Percentiles rank a stretch among this genome's conserved stretches.
Conservation (phyloP, 306 rosid genomes). For the Casuarina glauca region DNA sequence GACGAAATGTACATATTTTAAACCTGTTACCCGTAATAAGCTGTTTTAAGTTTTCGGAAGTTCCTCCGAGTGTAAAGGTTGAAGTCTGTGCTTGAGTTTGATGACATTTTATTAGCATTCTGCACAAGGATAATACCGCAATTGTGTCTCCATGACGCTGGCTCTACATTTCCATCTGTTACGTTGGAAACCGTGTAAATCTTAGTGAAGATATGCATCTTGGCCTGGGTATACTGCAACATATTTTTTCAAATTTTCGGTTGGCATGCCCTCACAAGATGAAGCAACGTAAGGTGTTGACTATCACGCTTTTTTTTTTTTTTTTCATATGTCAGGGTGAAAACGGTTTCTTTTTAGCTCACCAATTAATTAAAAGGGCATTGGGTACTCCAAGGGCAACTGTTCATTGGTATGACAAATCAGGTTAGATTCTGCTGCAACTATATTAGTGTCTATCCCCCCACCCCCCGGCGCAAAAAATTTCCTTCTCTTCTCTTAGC, state of each 20-base stretch:
- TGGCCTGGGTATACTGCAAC: background rate
- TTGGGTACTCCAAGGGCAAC: slow-evolving; percentile 63
- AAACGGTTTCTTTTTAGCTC: slow-evolving; percentile 67
- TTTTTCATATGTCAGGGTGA: slow-evolving; percentile 57
- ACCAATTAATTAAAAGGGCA: slow-evolving; percentile 66
- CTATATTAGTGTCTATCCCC: too few relatives aligned
- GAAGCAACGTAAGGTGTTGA: background rate
- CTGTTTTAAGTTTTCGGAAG: background rate
- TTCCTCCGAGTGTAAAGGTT: background rate
- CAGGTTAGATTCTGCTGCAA: slow-evolving; percentile 54
- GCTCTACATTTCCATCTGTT: background rate
- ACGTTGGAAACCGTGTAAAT: background rate
- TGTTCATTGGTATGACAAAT: slow-evolving; percentile 95
- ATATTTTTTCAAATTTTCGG: background rate
- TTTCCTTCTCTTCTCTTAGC: background rate
- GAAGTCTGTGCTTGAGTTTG: background rate
- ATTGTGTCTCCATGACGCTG: background rate
- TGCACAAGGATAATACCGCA: background rate
- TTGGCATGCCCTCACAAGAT: background rate
- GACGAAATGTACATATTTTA: background rate
- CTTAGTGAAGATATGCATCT: background rate
- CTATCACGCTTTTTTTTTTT: background rate
- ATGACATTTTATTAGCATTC: background rate
- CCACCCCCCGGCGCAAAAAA: too few relatives aligned
- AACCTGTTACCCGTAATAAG: background rate